Conservation (phyloP, 345 rosid genomes). For the Eucalyptus viminalis region DNA sequence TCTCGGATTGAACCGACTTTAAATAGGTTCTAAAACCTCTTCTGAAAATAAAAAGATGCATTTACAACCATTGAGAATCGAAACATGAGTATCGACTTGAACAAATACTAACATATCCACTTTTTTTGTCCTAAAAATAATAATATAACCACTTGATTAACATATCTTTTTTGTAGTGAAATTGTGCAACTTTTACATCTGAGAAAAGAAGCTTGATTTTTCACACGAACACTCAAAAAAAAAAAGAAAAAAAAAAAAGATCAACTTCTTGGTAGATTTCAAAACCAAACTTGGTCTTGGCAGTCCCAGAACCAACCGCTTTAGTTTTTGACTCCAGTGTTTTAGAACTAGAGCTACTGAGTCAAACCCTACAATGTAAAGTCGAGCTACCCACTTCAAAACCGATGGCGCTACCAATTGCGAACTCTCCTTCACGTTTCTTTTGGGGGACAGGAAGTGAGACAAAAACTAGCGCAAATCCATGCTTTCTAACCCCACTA, state of each 20-base stretch:
- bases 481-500: not conserved
- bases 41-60: not conserved
- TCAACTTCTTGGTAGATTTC: too few species aligned
- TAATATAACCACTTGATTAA: not conserved
- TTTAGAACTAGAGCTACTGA: not conserved
- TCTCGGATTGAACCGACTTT: not conserved
- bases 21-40: not conserved
- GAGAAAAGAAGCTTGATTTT: too few species aligned
- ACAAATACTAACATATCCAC: not conserved
- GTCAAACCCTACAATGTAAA: not conserved
- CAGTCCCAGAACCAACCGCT: not conserved
- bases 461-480: not conserved
- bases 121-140: not conserved
- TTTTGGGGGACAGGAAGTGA: not conserved
- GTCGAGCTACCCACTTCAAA: not conserved
- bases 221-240: too few species aligned
- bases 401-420: too few species aligned
- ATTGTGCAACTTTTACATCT: not conserved
- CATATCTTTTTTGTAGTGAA: not conserved
- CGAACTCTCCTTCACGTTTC: not conserved
- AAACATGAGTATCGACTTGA: not conserved
- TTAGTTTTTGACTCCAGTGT: not conserved
- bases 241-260: too few species aligned
- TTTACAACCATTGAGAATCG: not conserved
- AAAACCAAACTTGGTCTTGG: too few species aligned